phyloP scores from a whole-genome alignment of 2,329 filamentous ascomycete genomes.

The Purpureocillium lavendulum region DNA sequence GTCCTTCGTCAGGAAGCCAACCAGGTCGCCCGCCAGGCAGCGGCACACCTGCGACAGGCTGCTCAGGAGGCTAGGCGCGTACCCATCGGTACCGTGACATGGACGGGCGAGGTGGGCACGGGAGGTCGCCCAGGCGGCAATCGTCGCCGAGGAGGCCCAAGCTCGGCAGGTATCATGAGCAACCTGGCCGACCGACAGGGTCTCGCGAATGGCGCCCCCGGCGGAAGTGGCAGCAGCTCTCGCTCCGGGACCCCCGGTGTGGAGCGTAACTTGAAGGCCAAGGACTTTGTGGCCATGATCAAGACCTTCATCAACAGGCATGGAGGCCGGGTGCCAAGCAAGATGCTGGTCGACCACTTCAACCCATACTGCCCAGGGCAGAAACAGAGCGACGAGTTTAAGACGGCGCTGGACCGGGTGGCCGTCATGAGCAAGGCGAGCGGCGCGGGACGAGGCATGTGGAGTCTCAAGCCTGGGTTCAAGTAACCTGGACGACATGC shows the following conservation, averaged over 20 bases:
- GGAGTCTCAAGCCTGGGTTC: slow-evolving; percentile 35
- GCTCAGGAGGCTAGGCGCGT: slow-evolving; percentile 63
- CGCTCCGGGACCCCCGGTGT: slow-evolving; percentile 34
- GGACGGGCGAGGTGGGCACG: slow-evolving; percentile 80
- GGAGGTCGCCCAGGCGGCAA: slow-evolving; percentile 59
- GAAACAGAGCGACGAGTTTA: slow-evolving; percentile 71
- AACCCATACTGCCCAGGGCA: slow-evolving; percentile 61
- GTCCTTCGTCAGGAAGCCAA: slow-evolving; percentile 79
- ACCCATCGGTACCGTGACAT: slow-evolving; percentile 81
- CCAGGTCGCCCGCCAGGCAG: slow-evolving; percentile 69
- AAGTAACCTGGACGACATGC: slow-evolving; percentile 10
- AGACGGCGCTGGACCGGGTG: slow-evolving; percentile 67
- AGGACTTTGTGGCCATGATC: slow-evolving; percentile 65
- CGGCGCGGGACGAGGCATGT: slow-evolving; percentile 43
- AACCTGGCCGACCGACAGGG: slow-evolving; percentile 51
- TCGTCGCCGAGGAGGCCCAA: slow-evolving; percentile 42
- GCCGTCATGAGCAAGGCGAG: slow-evolving; percentile 59
- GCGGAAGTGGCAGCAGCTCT: slow-evolving; percentile 30
- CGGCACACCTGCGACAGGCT: slow-evolving; percentile 64
- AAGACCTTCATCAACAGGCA: slow-evolving; percentile 70
- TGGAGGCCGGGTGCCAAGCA: slow-evolving; percentile 70
- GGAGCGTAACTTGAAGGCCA: slow-evolving; percentile 36
- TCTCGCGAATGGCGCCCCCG: slow-evolving; percentile 21
- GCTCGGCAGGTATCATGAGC: slow-evolving; percentile 46
- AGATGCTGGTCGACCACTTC: slow-evolving; percentile 86